phyloP scores from a whole-genome alignment of 495 filamentous ascomycete species.

The Aspergillus mulundensis region DNA sequence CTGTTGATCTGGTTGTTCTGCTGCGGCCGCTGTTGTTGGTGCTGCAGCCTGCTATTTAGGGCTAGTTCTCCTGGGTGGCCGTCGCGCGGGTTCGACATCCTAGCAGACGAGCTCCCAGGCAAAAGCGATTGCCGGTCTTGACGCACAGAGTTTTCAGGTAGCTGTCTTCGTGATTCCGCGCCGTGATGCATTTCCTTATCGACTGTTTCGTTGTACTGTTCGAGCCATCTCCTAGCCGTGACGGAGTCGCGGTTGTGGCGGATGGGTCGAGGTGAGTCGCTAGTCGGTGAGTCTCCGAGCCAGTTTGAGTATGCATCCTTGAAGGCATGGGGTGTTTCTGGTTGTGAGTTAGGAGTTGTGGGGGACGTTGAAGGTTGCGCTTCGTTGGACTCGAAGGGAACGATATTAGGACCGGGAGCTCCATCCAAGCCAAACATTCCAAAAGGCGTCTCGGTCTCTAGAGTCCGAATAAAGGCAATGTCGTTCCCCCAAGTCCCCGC shows the following conservation, averaged over 20 bases:
- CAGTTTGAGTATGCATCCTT: constrained; percentile 11
- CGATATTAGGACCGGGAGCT: neutral
- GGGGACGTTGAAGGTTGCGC: neutral
- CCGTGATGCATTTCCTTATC: neutral
- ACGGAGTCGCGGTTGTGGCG: neutral
- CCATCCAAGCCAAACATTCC: neutral
- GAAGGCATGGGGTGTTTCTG: neutral
- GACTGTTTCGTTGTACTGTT: neutral
- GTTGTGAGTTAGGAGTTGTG: neutral
- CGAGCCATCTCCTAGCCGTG: constrained; percentile 3
- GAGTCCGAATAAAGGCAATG: constrained; percentile 14
- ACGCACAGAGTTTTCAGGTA: neutral
- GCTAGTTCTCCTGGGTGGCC: neutral
- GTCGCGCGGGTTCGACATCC: neutral
- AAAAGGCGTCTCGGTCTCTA: neutral
- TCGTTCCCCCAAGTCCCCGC: constrained; percentile 33
- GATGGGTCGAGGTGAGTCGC: neutral
- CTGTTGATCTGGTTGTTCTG: neutral
- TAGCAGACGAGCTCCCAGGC: neutral
- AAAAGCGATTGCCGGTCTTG: neutral
- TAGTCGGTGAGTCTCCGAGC: neutral
- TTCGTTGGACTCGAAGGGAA: neutral
- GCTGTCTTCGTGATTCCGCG: neutral
- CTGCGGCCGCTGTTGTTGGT: neutral
- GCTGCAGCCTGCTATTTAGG: neutral